phyloP scores from a whole-genome alignment of 345 rosid genomes.

The Corchorus capsularis region DNA sequence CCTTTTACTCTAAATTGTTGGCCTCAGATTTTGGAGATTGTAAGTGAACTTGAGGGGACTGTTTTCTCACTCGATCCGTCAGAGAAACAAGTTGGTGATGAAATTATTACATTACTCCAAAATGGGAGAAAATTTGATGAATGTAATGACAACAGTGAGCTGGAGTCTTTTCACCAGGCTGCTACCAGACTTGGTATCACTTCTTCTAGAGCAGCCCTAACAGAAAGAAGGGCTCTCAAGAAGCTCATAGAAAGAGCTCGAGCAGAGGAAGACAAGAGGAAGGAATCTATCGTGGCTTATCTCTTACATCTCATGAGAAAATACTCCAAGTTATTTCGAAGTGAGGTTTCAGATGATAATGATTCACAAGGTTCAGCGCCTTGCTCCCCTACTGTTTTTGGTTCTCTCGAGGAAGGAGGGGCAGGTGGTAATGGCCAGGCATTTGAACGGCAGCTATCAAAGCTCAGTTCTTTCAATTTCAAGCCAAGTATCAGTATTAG shows the following conservation, averaged over 20 bases:
- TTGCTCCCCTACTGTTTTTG: constrained; percentile 74
- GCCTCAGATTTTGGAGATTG: constrained; percentile 81
- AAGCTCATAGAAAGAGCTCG: constrained; percentile 94
- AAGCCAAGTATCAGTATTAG: constrained; percentile 46
- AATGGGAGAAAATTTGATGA: constrained; percentile 80
- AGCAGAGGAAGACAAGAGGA: constrained; percentile 94
- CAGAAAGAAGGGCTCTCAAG: constrained; percentile 91
- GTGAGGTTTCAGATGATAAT: constrained; percentile 76
- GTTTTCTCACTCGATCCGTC: constrained; percentile 63
- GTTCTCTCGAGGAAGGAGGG: constrained; percentile 52
- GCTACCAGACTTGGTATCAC: constrained; percentile 77
- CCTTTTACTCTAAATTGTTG: constrained; percentile 19
- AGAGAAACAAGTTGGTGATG: constrained; percentile 97
- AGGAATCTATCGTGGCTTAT: constrained; percentile 93
- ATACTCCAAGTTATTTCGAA: constrained; percentile 91
- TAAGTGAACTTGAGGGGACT: constrained; percentile 64
- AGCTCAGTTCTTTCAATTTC: constrained; percentile 73
- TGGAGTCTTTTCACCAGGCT: constrained; percentile 85
- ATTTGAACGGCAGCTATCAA: constrained; percentile 84
- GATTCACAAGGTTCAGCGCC: constrained; percentile 93
- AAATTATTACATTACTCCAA: constrained; percentile 81
- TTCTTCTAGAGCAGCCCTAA: constrained; percentile 87
- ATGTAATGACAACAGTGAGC: constrained; percentile 63
- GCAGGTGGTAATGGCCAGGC: constrained; percentile 43
- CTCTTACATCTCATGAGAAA: constrained; percentile 92